Base-by-base conservation (phyloP, 2,329 filamentous ascomycete genomes). In the Colletotrichum costaricense region DNA sequence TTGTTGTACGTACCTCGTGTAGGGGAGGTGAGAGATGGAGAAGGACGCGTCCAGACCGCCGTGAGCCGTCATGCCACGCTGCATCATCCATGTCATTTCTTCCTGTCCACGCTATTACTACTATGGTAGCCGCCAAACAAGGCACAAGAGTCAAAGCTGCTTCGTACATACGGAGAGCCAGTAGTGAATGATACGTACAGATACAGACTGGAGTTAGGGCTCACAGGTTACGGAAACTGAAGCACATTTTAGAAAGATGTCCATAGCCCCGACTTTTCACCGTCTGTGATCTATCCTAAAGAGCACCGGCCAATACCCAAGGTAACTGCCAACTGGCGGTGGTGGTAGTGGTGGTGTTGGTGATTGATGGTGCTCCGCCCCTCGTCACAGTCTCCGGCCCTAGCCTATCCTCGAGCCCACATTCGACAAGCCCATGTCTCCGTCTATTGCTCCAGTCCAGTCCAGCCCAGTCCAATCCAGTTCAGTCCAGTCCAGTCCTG, bases 31-130 rank as follows among this genome's bases (percentile, higher is more conserved):
- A 55, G 46, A 63, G 24, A 38, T 38, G 62, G 62, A 63, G 62
- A 55, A 63, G 35, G 62, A 26, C 62, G 46, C 46, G 46, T 63
- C 62, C 62, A 63, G 62, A 63, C 62, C 62, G 62, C 35, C 62
- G 54, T 63, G 30, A 49, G 16, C 42, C 42, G 19, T n/a, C 42
- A 49, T 49, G 19, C 42, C 42, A 49, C 42, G 42, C 42, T 5
- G 42, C 19, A 49, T 8, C 42, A 49, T n/a, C 46, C 46, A 49
- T 49, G 42, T 49, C 42, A 16, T 7, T n/a, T 49, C 8, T 49
- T 49, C 38, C 14, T 42, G 38, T 19, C 16, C 14, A 30, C 30
- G 30, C 30, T 9, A 30, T 30, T 30, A 30, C 30, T 9, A 30
- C 30, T 30, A 30, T 30, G 30, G 30, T 30, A 49, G 42, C 42